These are phyloP conservation scores for Termitomyces eurrhizus DNA, from an alignment of 768 basidiomycete genomes.

Conservation along the genomic window DNA sequence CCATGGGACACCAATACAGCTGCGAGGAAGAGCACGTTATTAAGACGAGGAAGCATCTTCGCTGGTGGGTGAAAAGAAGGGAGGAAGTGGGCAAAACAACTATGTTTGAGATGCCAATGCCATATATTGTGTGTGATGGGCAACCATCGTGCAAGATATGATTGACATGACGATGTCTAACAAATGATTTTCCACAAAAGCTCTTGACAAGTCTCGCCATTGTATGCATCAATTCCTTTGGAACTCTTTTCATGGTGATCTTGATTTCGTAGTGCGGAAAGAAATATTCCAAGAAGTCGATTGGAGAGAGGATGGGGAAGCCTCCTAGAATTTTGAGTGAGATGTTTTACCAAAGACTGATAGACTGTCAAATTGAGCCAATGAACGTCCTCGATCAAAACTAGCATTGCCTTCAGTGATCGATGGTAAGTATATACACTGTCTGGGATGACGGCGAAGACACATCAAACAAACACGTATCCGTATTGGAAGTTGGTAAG, in stretches of 20 bases:
- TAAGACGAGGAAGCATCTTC: neutral
- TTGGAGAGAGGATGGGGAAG: too few relatives aligned
- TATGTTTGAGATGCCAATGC: neutral
- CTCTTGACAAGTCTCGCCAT: too few relatives aligned
- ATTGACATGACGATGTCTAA: too few relatives aligned
- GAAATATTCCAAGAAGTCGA: too few relatives aligned
- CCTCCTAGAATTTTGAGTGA: too few relatives aligned
- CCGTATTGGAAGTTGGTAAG: neutral
- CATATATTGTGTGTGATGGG: too few relatives aligned
- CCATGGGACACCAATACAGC: slow-evolving; percentile 1
- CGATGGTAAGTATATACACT: neutral
- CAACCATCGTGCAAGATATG: neutral
- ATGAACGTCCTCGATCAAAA: neutral
- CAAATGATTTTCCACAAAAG: too few relatives aligned
- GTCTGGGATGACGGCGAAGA: neutral
- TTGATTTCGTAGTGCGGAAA: too few relatives aligned
- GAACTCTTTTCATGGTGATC: too few relatives aligned
- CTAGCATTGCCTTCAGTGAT: neutral
- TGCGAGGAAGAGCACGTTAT: neutral
- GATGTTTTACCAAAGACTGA: neutral
- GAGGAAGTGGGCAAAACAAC: neutral
- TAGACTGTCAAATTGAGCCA: neutral
- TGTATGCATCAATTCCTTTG: too few relatives aligned
- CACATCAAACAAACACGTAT: neutral
- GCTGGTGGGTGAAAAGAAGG: neutral